phyloP scores from a whole-genome alignment of 192 early-diverging fungal genomes.

The Backusella parvicylindrica region DNA sequence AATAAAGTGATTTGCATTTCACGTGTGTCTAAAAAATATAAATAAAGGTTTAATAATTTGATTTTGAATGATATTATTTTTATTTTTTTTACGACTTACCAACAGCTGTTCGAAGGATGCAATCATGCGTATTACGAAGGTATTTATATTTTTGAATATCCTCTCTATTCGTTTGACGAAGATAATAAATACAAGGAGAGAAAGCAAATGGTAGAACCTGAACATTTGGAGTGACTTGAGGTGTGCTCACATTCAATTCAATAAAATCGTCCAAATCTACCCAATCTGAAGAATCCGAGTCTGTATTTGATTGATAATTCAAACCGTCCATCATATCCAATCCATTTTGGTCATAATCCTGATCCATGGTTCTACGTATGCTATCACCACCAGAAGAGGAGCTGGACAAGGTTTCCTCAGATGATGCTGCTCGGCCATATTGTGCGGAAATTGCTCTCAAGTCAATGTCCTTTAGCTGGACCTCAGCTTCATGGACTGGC shows the following conservation, averaged over 20 bases:
- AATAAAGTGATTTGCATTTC: constrained; percentile 56
- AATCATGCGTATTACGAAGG: constrained; percentile 37
- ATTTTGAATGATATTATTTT: neutral
- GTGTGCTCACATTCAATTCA: constrained; percentile 35
- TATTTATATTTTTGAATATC: constrained; percentile 35
- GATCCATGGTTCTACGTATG: neutral
- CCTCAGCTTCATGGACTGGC: constrained; percentile 38
- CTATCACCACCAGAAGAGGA: neutral
- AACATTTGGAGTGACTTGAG: constrained; percentile 29
- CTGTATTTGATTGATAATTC: neutral
- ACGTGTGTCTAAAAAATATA: constrained; percentile 40
- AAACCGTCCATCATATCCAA: constrained; percentile 13
- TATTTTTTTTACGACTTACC: constrained; percentile 24
- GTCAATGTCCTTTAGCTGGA: constrained; percentile 37
- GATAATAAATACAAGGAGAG: constrained; percentile 55
- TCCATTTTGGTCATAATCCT: neutral
- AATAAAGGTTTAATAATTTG: neutral
- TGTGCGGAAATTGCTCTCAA: constrained; percentile 27
- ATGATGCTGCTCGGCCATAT: neutral
- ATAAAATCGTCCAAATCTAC: constrained; percentile 52
- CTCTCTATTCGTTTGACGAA: constrained; percentile 33
- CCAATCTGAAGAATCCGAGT: constrained; percentile 37
- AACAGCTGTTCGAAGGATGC: constrained; percentile 33
- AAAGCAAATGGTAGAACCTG: constrained; percentile 57
- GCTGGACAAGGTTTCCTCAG: neutral